phyloP scores from a whole-genome alignment of 768 basidiomycete genomes.

The Boletus sp. region DNA sequence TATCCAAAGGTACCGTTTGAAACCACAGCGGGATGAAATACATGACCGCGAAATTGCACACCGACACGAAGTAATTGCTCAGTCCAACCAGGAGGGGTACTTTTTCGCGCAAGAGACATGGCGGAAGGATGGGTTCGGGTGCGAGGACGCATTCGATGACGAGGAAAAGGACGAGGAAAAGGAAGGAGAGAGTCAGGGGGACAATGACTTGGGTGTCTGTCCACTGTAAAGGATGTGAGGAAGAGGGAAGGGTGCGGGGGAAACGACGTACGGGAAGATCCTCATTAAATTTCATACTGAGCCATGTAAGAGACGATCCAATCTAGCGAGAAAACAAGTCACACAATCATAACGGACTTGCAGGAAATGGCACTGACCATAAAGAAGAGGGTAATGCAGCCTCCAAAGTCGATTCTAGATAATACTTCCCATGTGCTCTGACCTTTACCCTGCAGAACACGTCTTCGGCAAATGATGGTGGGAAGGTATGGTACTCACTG shows the following conservation, averaged over 20 bases:
- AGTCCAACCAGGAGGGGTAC: slow-evolving; percentile 69
- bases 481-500: slow-evolving; percentile 39
- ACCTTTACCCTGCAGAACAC: slow-evolving; percentile 52
- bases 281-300: slow-evolving; percentile 71
- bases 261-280: slow-evolving; percentile 48
- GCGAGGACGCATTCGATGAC: slow-evolving; percentile 60
- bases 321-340: slow-evolving; percentile 34
- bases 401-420: slow-evolving; percentile 79
- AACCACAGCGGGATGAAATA: slow-evolving; percentile 84
- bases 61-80: slow-evolving; percentile 71
- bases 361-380: slow-evolving; percentile 39
- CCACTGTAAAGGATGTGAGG: slow-evolving; percentile 44
- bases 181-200: slow-evolving; percentile 42
- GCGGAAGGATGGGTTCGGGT: slow-evolving; percentile 68
- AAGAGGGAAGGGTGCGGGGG: neutral
- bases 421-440: slow-evolving; percentile 63
- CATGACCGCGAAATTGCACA: slow-evolving; percentile 72
- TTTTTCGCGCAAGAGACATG: slow-evolving; percentile 57
- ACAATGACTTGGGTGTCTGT: slow-evolving; percentile 48
- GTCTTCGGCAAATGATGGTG: neutral
- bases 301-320: slow-evolving; percentile 62
- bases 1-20: slow-evolving; percentile 70
- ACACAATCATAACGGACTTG: neutral
- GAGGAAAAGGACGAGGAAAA: slow-evolving; percentile 54
- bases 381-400: slow-evolving; percentile 57